Evolutionary conservation across 2,329 filamentous ascomycete species (phyloP).

Genomic region (Seiridium unicorne): DNA sequence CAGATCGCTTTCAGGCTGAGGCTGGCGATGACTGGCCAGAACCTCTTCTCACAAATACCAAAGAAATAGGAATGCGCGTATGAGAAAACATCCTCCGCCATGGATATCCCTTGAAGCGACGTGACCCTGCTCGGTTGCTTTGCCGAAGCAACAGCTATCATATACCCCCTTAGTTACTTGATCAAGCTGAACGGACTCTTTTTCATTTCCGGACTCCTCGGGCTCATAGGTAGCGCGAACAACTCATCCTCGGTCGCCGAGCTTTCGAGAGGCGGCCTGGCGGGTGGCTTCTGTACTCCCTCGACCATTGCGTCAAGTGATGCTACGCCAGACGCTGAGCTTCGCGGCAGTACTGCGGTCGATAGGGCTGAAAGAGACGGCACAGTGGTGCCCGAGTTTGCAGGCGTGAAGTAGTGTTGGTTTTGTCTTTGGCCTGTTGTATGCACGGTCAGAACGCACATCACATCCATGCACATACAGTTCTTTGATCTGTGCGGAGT

Average conservation of each 20-base stretch:
- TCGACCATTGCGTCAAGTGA: constrained; percentile 41
- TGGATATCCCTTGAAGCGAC: too few species aligned
- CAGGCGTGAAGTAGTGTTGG: constrained; percentile 11
- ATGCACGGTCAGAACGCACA: neutral
- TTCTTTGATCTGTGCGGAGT: neutral
- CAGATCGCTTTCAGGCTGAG: too few species aligned
- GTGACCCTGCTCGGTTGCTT: too few species aligned
- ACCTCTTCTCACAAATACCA: too few species aligned
- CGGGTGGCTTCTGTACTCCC: constrained; percentile 27
- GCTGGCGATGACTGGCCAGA: too few species aligned
- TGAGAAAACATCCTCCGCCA: too few species aligned
- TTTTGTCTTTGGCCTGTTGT: constrained; percentile 14
- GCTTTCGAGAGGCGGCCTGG: constrained; percentile 19
- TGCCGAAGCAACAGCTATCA: neutral
- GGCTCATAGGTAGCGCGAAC: constrained; percentile 84
- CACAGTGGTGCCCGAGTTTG: constrained; percentile 8
- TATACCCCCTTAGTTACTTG: constrained; percentile 12
- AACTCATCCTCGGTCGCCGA: constrained; percentile 72
- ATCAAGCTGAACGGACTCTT: constrained; percentile 74
- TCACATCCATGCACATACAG: neutral
- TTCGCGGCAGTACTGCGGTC: neutral
- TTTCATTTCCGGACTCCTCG: constrained; percentile 80
- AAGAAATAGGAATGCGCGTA: too few species aligned
- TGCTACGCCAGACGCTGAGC: constrained; percentile 19
- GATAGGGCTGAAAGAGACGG: constrained; percentile 5